Evolutionary conservation across 139 green algal genomes (phyloP), one percentile per base, ranked within the genome.

Genomic region (Chlorella sp.): DNA sequence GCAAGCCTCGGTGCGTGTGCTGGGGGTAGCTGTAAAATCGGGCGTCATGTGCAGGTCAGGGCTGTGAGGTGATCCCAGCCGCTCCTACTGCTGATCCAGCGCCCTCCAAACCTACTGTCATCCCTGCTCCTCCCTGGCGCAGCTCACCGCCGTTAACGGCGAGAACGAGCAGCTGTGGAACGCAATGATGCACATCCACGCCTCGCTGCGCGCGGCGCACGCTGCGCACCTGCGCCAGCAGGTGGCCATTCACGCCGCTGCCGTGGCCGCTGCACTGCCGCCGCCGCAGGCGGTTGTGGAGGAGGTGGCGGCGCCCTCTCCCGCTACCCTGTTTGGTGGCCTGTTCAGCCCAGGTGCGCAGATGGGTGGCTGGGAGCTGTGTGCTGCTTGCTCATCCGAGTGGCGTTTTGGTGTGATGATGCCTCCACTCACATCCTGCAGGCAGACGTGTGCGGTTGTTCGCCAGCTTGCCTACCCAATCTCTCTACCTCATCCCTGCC

Each of bases 161-260:
- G 72, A 83, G 57, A 88, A 88, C 41, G 57, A 85, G 75, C 69
- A 83, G 78, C 84, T 88, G 36, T 88, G 84, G 84, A 74, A 51
- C 21, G 62, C 62, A 12, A 30, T 85, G 62, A 32, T 81, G 30
- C 84, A 88, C 78, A 79, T 88, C 38, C 51, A 75, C 25, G 75
- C 84, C 38, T 74, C 74, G 57, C 41, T 88, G 44, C 84, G 80
- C 4, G 84, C 72, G 7, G 71, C 74, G 12, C 84, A 76, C 4
- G 72, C 84, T 1, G 39, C 78, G 15, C 60, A 56, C 44, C 38
- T 80, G 39, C 65, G 65, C 34, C 76, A 82, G 76, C 76, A 82
- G 76, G 76, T 74, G 39, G 81, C 72, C 20, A 81, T 82, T 47
- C 81, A 87, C 15, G 47, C 71, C 2, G 57, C 78, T 3, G 75